Evolutionary conservation across 169 alveolate species (phyloP), one percentile per base, ranked within the genome.

Genomic region (Eimeria sp.): DNA sequence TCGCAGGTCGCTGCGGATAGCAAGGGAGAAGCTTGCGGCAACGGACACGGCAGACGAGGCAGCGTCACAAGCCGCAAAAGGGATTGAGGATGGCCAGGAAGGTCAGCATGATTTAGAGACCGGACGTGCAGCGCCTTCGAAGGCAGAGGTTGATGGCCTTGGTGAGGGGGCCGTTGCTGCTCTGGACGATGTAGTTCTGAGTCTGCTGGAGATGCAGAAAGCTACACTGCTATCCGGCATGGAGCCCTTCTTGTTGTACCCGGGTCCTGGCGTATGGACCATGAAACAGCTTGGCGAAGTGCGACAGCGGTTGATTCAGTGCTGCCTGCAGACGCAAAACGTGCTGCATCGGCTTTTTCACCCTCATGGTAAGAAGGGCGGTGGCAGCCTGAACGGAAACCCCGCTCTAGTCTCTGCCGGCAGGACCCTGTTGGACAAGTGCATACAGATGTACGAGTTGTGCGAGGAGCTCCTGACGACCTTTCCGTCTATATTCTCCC

Each of bases 171-270:
- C 62, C 40, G 43, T 43, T 18, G 64, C 54, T 64, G 93, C 40
- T n/a, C 62, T 85, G 62, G 80, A 85, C 52, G 54, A 64, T 20
- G 80, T 33, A 46, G 46, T 85, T 11, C 46, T 85, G 25, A 64
- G 93, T 74, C 82, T 85, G 33, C 77, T 85, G 54, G 93, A 85
- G 58, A 43, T 25, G 2, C 82, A 91, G 58, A 91, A 91, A 43
- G 83, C 90, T 37, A 85, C 85, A 14, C 68, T 91, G 54, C 27
- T 91, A 27, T 91, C 95, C 11, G 95, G 91, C 37, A 91, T 91
- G 95, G 95, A 91, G 95, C 95, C 95, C 9, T 91, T 58, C 85
- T 6, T 91, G 85, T 43, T 91, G 46, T 76, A 83, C 89, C 90
- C 90, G 8, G 95, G 95, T n/a, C 90, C 90, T 16, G 88, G 80